A percentile compares a stretch with the other conserved stretches of the same genome.
Evolutionary conservation across 2,329 filamentous ascomycete species (phyloP).

Genomic region (Aschersonia sp.): DNA sequence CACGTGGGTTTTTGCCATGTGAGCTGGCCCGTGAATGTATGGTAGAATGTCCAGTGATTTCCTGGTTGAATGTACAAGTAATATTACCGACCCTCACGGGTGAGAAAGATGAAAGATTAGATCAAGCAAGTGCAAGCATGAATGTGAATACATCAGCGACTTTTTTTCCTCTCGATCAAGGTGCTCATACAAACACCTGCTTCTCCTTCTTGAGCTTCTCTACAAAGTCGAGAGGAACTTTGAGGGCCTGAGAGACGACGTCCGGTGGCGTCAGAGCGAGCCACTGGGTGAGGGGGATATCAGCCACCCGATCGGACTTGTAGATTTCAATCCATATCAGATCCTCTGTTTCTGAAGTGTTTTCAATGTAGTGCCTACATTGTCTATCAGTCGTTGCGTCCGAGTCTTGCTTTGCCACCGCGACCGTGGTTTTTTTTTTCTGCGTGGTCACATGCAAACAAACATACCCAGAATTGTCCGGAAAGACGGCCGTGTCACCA

Average conservation of each 20-base stretch:
- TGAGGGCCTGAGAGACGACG: slow-evolving; percentile 44
- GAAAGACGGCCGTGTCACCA: slow-evolving; percentile 55
- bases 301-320: slow-evolving; percentile 50
- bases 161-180: neutral
- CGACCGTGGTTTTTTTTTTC: too few species aligned
- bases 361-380: slow-evolving; percentile 38
- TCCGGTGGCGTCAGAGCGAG: slow-evolving; percentile 50
- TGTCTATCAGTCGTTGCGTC: neutral
- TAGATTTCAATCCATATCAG: slow-evolving; percentile 57
- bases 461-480: slow-evolving; percentile 42
- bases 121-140: too few species aligned
- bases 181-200: slow-evolving; percentile 29
- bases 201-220: slow-evolving; percentile 48
- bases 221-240: slow-evolving; percentile 41
- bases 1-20: too few species aligned
- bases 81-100: too few species aligned
- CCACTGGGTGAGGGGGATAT: slow-evolving; percentile 56
- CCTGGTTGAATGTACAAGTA: too few species aligned
- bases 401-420: too few species aligned
- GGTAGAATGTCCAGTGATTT: too few species aligned
- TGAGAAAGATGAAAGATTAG: too few species aligned
- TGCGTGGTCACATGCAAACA: neutral
- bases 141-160: neutral
- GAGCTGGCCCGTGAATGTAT: too few species aligned
- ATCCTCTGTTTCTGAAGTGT: slow-evolving; percentile 45